These are phyloP conservation scores for Ilex paraguariensis DNA, from an alignment of 305 asterid species.

Conservation along the genomic window DNA sequence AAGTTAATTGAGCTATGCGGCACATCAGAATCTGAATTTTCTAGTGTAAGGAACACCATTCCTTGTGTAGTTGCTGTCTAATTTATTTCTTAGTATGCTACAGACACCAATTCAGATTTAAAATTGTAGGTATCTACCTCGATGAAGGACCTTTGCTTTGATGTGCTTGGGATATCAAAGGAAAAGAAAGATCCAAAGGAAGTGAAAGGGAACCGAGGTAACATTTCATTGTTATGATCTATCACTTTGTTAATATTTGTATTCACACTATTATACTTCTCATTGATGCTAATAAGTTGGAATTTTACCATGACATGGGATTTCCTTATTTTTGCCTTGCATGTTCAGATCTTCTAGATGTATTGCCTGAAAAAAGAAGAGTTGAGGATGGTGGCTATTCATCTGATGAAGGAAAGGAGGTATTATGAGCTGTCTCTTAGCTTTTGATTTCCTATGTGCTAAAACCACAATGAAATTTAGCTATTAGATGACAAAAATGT, in stretches of 20 bases:
- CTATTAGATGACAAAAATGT: no score
- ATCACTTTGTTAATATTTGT: neutral
- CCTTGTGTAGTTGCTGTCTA: neutral
- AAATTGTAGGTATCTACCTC: constrained; percentile 67
- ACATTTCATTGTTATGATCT: neutral
- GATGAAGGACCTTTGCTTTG: constrained; percentile 80
- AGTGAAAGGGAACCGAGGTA: constrained; percentile 87
- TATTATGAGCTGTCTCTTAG: constrained; percentile 7
- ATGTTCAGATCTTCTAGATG: constrained; percentile 69
- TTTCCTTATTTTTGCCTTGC: neutral
- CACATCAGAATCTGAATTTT: constrained; percentile 79
- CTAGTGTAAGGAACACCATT: constrained; percentile 45
- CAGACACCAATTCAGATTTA: constrained; percentile 5
- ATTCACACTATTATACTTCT: no score
- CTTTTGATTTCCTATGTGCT: neutral
- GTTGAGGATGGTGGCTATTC: constrained; percentile 72
- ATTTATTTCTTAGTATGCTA: neutral
- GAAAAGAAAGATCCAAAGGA: constrained; percentile 71
- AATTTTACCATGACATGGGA: no score
- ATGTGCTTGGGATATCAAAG: constrained; percentile 61
- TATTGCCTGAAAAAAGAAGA: constrained; percentile 70
- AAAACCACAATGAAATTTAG: neutral
- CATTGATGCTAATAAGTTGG: no score
- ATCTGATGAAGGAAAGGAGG: constrained; percentile 66
- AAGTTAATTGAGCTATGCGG: constrained; percentile 88